These are phyloP conservation scores for Lithospermum erythrorhizon DNA, from an alignment of 257 asterid species.

Conservation along the genomic window DNA sequence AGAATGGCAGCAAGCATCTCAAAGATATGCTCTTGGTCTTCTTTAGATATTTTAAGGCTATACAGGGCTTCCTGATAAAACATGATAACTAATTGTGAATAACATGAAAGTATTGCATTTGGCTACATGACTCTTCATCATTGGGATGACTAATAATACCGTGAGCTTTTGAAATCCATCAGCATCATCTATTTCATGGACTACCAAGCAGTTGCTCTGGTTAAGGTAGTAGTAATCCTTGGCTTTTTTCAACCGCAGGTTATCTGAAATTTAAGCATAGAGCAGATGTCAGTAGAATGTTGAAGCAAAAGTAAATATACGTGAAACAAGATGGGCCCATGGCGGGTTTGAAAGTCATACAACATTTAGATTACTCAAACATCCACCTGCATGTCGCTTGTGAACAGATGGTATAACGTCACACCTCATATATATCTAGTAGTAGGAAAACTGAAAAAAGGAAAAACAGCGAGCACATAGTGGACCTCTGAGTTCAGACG, in stretches of 20 bases:
- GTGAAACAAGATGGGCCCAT: too few relatives aligned
- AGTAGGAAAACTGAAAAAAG: not conserved
- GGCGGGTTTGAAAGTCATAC: not conserved
- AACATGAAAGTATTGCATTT: not conserved
- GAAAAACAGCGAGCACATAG: not conserved
- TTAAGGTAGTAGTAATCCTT: constrained; percentile 61
- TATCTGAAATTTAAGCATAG: constrained; percentile 33
- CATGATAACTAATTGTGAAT: constrained; percentile 11
- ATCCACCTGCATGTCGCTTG: not conserved
- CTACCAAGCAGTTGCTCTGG: constrained; percentile 63
- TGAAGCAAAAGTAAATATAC: not conserved
- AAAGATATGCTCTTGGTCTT: constrained; percentile 52
- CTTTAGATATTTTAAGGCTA: constrained; percentile 39
- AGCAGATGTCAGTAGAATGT: not conserved
- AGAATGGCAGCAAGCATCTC: constrained; percentile 64
- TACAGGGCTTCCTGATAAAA: constrained; percentile 53
- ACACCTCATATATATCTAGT: too few relatives aligned
- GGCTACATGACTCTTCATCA: not conserved
- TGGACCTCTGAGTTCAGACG: constrained; percentile 67
- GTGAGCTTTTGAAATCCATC: constrained; percentile 42
- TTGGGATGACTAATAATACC: constrained; percentile 4
- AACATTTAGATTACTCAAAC: not conserved
- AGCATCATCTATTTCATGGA: constrained; percentile 51
- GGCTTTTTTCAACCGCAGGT: constrained; percentile 54
- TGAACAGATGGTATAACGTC: not conserved